Conservation (phyloP, 805 yeast species). For the Candida coquimbonensis region DNA sequence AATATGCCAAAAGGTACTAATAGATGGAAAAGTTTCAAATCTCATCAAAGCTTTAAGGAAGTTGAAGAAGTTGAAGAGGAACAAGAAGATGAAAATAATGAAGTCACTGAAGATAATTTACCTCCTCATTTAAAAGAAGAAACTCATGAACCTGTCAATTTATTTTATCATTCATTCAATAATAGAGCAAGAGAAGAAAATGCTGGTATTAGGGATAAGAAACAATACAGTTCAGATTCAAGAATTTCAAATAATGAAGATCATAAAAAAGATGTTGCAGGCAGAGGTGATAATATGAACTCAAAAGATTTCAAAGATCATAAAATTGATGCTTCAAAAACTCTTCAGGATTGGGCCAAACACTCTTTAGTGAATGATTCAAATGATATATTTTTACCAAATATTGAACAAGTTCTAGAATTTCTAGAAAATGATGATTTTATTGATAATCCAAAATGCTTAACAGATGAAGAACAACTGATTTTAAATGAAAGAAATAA, state of each 20-base stretch:
- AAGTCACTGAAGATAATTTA: conserved; percentile 18
- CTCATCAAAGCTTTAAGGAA: not conserved
- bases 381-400: conserved; percentile 45
- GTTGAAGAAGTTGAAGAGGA: conserved; percentile 21
- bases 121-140: conserved; percentile 20
- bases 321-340: conserved; percentile 45
- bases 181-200: conserved; percentile 86
- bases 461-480: conserved; percentile 33
- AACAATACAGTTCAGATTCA: conserved; percentile 73
- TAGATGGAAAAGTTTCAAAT: conserved; percentile 33
- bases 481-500: conserved; percentile 36
- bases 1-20: conserved; percentile 39
- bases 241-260: conserved; percentile 61
- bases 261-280: conserved; percentile 70
- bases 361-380: conserved; percentile 30
- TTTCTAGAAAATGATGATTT: conserved; percentile 42
- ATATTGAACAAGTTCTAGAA: conserved; percentile 46
- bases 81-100: conserved; percentile 14
- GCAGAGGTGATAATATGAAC: conserved; percentile 69
- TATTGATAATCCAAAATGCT: conserved; percentile 22
- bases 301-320: conserved; percentile 37
- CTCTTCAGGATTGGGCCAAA: conserved; percentile 50
- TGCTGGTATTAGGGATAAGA: conserved; percentile 75
- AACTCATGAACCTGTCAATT: conserved; percentile 13
- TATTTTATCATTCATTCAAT: conserved; percentile 57